Conservation (phyloP, 306 rosid species). For the Delonix regia region DNA sequence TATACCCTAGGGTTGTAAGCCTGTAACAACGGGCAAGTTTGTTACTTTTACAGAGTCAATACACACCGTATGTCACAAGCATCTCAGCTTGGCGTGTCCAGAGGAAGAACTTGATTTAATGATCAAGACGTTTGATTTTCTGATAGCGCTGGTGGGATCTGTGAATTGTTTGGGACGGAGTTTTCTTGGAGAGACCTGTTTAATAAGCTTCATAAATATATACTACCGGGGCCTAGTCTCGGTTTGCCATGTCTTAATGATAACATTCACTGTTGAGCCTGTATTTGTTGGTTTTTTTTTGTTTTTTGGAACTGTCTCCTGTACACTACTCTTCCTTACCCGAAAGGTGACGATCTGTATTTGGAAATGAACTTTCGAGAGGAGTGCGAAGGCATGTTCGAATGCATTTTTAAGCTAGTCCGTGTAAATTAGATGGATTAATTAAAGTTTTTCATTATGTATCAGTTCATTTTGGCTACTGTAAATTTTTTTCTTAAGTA, state of each 20-base stretch:
- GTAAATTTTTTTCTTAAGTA: background rate
- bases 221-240: background rate
- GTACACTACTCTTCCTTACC: background rate
- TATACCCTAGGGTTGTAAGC: slow-evolving; percentile 23
- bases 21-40: slow-evolving; percentile 21
- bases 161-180: slow-evolving; percentile 38
- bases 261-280: slow-evolving; percentile 29
- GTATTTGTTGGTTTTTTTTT: slow-evolving; percentile 6
- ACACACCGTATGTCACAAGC: slow-evolving; percentile 5
- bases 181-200: slow-evolving; percentile 27
- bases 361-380: slow-evolving; percentile 6
- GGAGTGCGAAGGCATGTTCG: background rate
- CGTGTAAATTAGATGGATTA: background rate
- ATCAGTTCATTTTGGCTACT: slow-evolving; percentile 27
- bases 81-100: slow-evolving; percentile 33
- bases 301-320: slow-evolving; percentile 24
- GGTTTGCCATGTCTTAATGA: slow-evolving; percentile 13
- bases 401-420: background rate
- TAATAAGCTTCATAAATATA: slow-evolving; percentile 36
- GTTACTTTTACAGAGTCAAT: slow-evolving; percentile 32
- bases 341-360: slow-evolving; percentile 34
- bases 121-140: slow-evolving; percentile 38
- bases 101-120: slow-evolving; percentile 24
- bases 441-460: slow-evolving; percentile 15
- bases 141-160: slow-evolving; percentile 35